phyloP scores from a whole-genome alignment of 345 rosid species.

The Excoecaria cochinchinensis region DNA sequence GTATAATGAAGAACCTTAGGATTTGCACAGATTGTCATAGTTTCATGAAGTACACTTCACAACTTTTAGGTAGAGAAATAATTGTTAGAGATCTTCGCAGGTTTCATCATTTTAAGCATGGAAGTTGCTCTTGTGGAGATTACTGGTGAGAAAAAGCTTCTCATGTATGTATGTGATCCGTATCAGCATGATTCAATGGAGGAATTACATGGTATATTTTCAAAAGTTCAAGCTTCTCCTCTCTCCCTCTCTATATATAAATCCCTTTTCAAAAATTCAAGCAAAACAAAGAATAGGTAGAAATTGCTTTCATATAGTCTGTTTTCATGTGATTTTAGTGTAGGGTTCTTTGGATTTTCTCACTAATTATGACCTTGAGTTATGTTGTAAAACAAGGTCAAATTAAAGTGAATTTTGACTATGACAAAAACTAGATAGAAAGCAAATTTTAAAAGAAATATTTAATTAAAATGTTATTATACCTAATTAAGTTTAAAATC shows the following conservation, averaged over 20 bases:
- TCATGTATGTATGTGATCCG: neutral
- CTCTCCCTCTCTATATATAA: too few relatives aligned
- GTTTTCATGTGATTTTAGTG: neutral
- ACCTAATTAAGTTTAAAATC: too few relatives aligned
- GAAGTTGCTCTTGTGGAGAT: slow-evolving; percentile 45
- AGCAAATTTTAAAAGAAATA: too few relatives aligned
- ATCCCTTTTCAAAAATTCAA: neutral
- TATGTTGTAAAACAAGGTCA: too few relatives aligned
- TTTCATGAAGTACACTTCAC: slow-evolving; percentile 36
- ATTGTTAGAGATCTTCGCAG: slow-evolving; percentile 37
- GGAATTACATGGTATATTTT: neutral
- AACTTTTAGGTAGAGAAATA: slow-evolving; percentile 37
- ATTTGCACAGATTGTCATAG: slow-evolving; percentile 46
- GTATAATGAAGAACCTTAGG: slow-evolving; percentile 40
- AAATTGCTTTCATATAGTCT: too few relatives aligned
- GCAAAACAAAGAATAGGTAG: neutral
- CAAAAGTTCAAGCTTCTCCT: neutral
- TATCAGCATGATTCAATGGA: neutral
- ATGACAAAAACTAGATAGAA: too few relatives aligned
- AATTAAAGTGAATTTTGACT: too few relatives aligned
- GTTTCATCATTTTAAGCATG: slow-evolving; percentile 44
- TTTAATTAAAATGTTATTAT: too few relatives aligned
- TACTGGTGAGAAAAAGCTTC: slow-evolving; percentile 35
- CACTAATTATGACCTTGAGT: too few relatives aligned
- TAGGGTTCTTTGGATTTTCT: neutral